These are phyloP conservation scores for Niebla homalea DNA, from an alignment of 495 filamentous ascomycete genomes.

Conservation along the genomic window DNA sequence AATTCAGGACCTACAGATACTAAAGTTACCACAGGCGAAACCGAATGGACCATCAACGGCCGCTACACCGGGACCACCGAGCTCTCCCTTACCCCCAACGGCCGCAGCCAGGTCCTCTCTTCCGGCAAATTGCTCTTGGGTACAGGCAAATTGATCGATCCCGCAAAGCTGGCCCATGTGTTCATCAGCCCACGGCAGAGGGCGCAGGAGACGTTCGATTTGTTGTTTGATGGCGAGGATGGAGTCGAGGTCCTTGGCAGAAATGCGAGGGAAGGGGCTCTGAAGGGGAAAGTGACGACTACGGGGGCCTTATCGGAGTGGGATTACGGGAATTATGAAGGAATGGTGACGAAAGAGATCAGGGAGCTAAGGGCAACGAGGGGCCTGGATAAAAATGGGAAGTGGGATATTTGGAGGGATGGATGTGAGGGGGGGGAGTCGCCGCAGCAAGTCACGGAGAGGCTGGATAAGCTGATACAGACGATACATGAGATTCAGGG, in stretches of 20 bases:
- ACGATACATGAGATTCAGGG: conserved; percentile 46
- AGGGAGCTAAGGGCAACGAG: conserved; percentile 41
- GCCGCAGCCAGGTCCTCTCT: conserved; percentile 55
- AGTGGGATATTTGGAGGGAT: conserved; percentile 75
- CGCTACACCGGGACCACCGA: conserved; percentile 77
- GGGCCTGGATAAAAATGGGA: conserved; percentile 39
- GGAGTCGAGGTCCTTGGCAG: conserved; percentile 15
- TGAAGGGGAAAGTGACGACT: conserved; percentile 31
- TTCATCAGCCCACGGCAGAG: conserved; percentile 70
- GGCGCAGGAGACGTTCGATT: conserved; percentile 61
- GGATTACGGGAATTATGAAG: conserved; percentile 84
- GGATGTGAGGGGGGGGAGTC: conserved; percentile 52
- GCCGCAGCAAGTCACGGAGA: conserved; percentile 45
- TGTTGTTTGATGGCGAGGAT: conserved; percentile 42
- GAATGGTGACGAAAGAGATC: conserved; percentile 56
- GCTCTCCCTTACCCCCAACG: conserved; percentile 61
- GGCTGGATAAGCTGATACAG: conserved; percentile 53
- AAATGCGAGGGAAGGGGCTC: conserved; percentile 8
- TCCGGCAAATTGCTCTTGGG: conserved; percentile 65
- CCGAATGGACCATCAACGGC: conserved; percentile 78
- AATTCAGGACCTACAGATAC: no score
- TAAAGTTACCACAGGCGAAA: conserved; percentile 42
- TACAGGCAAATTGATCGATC: conserved; percentile 61
- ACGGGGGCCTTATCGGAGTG: conserved; percentile 67
- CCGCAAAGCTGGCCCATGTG: conserved; percentile 56